Evolutionary conservation across 2,329 filamentous ascomycete species (phyloP).

Genomic region (Coleophoma cylindrospora): DNA sequence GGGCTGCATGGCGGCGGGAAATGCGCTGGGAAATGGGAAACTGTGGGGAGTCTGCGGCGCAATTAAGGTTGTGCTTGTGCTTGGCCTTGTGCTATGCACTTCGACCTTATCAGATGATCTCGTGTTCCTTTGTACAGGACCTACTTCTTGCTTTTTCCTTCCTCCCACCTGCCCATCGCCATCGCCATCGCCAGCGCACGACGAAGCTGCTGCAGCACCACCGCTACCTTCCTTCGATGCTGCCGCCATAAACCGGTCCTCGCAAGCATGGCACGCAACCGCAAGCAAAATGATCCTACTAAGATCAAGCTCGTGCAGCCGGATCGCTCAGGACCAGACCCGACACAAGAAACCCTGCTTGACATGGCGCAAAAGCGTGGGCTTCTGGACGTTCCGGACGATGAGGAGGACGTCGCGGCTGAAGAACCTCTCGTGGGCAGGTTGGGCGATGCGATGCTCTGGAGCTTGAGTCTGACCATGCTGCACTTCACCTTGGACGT

Average conservation of each 20-base stretch:
- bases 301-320: conserved; percentile 63
- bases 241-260: neutral
- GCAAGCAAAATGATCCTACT: conserved; percentile 34
- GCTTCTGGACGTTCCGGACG: conserved; percentile 15
- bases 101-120: too few species aligned
- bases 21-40: too few species aligned
- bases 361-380: conserved; percentile 60
- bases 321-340: conserved; percentile 55
- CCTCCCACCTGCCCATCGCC: too few species aligned
- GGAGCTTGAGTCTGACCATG: conserved; percentile 59
- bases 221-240: too few species aligned
- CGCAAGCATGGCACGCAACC: conserved; percentile 39
- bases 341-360: conserved; percentile 62
- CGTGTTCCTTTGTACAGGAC: too few species aligned
- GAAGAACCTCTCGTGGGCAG: conserved; percentile 22
- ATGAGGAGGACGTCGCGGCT: conserved; percentile 21
- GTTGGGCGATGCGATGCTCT: conserved; percentile 45
- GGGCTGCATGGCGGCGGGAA: too few species aligned
- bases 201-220: neutral
- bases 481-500: conserved; percentile 76
- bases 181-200: neutral
- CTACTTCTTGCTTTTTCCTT: too few species aligned
- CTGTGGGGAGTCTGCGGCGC: too few species aligned
- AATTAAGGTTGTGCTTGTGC: too few species aligned
- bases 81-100: too few species aligned